Conservation (phyloP, 805 yeast species). For the Starmerella floris region DNA sequence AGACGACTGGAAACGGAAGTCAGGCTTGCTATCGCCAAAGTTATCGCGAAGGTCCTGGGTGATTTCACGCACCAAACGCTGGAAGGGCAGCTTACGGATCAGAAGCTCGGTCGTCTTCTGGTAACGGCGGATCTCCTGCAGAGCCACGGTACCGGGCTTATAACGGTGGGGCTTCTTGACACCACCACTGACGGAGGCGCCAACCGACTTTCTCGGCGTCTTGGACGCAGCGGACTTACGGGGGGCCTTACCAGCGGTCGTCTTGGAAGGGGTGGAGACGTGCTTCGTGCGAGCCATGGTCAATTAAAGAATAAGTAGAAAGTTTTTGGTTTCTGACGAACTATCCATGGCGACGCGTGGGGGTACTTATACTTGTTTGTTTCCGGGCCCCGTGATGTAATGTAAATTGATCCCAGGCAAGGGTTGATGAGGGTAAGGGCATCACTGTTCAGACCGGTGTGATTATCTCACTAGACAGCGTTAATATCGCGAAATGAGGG, state of each 20-base stretch:
- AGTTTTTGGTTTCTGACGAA: neutral
- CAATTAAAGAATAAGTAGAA: neutral
- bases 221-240: slow-evolving; percentile 83
- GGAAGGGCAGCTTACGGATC: slow-evolving; percentile 83
- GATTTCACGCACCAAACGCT: slow-evolving; percentile 78
- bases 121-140: slow-evolving; percentile 84
- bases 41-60: slow-evolving; percentile 81
- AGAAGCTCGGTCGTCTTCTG: slow-evolving; percentile 78
- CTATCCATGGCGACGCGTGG: neutral
- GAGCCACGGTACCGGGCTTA: slow-evolving; percentile 91
- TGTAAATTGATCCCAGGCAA: neutral
- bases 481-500: too few species aligned
- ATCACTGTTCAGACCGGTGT: neutral
- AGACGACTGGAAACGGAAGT: slow-evolving; percentile 71
- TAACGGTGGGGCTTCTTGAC: slow-evolving; percentile 88
- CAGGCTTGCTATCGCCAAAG: slow-evolving; percentile 22
- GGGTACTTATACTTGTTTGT: neutral
- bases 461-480: neutral
- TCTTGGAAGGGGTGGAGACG: slow-evolving; percentile 63
- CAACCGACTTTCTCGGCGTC: slow-evolving; percentile 83
- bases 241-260: slow-evolving; percentile 89
- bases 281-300: slow-evolving; percentile 37
- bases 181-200: slow-evolving; percentile 68
- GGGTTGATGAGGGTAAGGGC: neutral
- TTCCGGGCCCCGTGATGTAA: neutral